Evolutionary conservation across 2,329 filamentous ascomycete genomes (phyloP).

Genomic region (Verticillium klebahnii): DNA sequence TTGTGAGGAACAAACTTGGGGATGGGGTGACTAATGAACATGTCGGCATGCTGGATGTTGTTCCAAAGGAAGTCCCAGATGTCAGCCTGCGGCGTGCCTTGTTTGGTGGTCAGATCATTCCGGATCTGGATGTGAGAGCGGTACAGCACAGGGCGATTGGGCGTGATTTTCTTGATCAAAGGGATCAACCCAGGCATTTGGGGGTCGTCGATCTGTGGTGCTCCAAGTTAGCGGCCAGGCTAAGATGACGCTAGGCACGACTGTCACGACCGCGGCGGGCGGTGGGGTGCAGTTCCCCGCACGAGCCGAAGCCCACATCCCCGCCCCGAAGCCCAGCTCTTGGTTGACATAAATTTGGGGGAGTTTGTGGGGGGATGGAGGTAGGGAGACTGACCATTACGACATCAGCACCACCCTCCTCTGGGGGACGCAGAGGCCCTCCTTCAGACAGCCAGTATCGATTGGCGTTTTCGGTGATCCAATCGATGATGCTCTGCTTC

Average conservation of each 20-base stretch:
- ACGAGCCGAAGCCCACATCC: background rate
- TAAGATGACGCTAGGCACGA: background rate
- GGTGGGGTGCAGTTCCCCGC: background rate
- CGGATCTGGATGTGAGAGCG: conserved; percentile 81
- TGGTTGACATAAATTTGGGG: background rate
- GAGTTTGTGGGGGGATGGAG: background rate
- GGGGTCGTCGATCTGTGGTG: conserved; percentile 65
- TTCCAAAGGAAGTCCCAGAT: conserved; percentile 75
- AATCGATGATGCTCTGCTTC: conserved; percentile 59
- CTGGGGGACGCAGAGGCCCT: conserved; percentile 60
- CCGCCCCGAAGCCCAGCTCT: background rate
- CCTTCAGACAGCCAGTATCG: conserved; percentile 68
- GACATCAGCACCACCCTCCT: conserved; percentile 70
- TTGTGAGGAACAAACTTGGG: conserved; percentile 66
- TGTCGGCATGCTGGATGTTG: conserved; percentile 64
- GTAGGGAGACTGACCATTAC: conserved; percentile 50
- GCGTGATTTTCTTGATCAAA: conserved; percentile 66
- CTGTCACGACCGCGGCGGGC: background rate
- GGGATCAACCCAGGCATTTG: conserved; percentile 80
- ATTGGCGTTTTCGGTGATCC: conserved; percentile 69
- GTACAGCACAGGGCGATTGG: conserved; percentile 72
- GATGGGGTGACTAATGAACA: conserved; percentile 81
- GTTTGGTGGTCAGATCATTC: conserved; percentile 61
- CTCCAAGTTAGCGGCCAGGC: background rate
- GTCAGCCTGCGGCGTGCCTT: conserved; percentile 63